Conservation (phyloP, 2,329 filamentous ascomycete genomes). For the Claviceps quebecensis region DNA sequence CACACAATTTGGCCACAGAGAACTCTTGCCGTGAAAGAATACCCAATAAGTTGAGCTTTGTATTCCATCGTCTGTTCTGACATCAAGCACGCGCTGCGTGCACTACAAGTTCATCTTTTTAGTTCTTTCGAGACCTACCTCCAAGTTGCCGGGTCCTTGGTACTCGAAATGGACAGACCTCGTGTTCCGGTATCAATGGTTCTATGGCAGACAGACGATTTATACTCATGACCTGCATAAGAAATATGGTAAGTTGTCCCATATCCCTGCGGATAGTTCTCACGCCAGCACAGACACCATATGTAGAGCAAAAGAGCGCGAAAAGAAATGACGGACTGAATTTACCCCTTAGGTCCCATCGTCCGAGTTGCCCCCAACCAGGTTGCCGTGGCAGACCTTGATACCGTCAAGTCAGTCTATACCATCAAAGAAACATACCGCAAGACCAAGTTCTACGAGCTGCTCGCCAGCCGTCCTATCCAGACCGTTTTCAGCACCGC, state of each 20-base stretch:
- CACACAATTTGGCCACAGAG: too few species aligned
- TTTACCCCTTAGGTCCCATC: conserved; percentile 9
- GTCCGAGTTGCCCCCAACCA: conserved; percentile 14
- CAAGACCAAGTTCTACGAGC: conserved; percentile 13
- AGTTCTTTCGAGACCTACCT: conserved; percentile 3
- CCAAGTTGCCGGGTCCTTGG: conserved; percentile 14
- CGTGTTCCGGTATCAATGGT: conserved; percentile 8
- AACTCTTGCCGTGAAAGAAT: too few species aligned
- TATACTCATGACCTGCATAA: conserved; percentile 13
- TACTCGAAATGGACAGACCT: conserved; percentile 11
- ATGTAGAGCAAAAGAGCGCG: too few species aligned
- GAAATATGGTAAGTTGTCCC: conserved; percentile 10
- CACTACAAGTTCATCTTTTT: too few species aligned
- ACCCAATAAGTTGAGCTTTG: too few species aligned
- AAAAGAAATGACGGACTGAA: not conserved
- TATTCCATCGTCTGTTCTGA: too few species aligned
- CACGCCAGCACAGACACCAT: too few species aligned
- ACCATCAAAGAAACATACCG: conserved; percentile 12
- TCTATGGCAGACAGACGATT: conserved; percentile 6
- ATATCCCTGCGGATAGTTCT: too few species aligned
- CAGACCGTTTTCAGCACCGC: conserved; percentile 24
- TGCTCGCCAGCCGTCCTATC: conserved; percentile 8
- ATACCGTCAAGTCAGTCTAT: conserved; percentile 19
- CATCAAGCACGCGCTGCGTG: too few species aligned
- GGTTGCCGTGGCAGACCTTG: conserved; percentile 12